Evolutionary conservation across 495 filamentous ascomycete species (phyloP).

Genomic region (Penicillium antarcticum): DNA sequence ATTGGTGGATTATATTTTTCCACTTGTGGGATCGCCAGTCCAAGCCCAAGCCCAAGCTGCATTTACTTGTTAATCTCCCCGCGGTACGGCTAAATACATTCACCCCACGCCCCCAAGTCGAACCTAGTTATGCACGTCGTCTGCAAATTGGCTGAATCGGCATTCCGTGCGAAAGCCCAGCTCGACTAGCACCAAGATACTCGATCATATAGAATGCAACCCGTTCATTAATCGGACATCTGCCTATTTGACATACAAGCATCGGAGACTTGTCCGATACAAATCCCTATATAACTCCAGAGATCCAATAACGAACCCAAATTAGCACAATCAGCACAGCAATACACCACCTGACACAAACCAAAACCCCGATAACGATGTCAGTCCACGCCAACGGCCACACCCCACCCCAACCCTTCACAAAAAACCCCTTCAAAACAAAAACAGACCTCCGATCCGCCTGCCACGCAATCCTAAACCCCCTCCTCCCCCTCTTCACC

Average conservation of each 20-base stretch:
- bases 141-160: slow-evolving; percentile 2
- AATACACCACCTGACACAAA: not conserved
- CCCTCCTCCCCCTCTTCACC: slow-evolving; percentile 62
- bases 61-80: slow-evolving; percentile 3
- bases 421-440: slow-evolving; percentile 29
- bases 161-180: not conserved
- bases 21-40: slow-evolving; percentile 2
- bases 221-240: too few species aligned
- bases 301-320: too few species aligned
- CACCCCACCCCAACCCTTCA: slow-evolving; percentile 28
- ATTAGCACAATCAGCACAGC: not conserved
- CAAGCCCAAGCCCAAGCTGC: not conserved
- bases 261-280: not conserved
- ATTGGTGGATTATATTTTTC: slow-evolving; percentile 15
- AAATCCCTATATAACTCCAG: not conserved
- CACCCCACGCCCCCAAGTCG: not conserved
- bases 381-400: slow-evolving; percentile 31
- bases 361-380: slow-evolving; percentile 8
- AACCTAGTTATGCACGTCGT: not conserved
- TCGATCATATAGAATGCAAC: too few species aligned
- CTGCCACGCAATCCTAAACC: slow-evolving; percentile 57
- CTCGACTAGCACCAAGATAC: not conserved
- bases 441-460: slow-evolving; percentile 56
- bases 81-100: slow-evolving; percentile 1
- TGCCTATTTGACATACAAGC: not conserved